Base-by-base conservation (phyloP, 2,329 filamentous ascomycete genomes). In the Hymenoscyphus scutula region DNA sequence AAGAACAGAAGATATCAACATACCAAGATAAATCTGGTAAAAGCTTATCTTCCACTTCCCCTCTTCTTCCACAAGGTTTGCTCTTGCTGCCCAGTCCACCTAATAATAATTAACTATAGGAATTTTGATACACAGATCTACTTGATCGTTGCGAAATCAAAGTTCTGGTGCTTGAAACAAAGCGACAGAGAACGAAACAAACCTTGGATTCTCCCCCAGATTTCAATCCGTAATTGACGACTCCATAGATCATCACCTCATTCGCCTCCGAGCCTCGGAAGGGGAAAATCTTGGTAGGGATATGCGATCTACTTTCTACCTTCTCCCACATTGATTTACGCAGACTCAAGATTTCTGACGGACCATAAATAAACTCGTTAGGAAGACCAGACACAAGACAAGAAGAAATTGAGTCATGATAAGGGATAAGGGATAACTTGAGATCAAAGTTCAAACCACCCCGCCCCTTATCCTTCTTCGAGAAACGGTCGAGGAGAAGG, bases 191-290 rank as follows among this genome's bases (percentile, higher is more conserved):
- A 17, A 56, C n/a, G 58, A 54, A 32, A 66, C 67, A 56, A 3
- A 70, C 69, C 29, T 67, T 58, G 10, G 64, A 64, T 29, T 69
- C 68, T 60, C 63, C 66, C 17, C 81, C 83, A 68, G 80, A 80
- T 69, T 82, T 83, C 60, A 85, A 68, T 15, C 70, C 77, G 71
- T 84, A 85, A 51, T 77, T 77, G 13, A 85, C 83, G 3, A 73
- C 80, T 0, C 82, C 82, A 66, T 79, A 79, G 3, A 84, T 67
- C 82, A 85, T 84, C 19, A 82, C 76, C 65, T 84, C 80, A 32
- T 80, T 72, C 1, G 77, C 34, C 10, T 77, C 45, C 19, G 74
- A 73, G 2, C 74, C 62, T 7, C 80, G 79, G 69, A 82, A 83
- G 0, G 81, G 77, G 68, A 81, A 84, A 38, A 84, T 76, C 73